Conservation (phyloP, 169 alveolate genomes). For the Babesia gibsoni region DNA sequence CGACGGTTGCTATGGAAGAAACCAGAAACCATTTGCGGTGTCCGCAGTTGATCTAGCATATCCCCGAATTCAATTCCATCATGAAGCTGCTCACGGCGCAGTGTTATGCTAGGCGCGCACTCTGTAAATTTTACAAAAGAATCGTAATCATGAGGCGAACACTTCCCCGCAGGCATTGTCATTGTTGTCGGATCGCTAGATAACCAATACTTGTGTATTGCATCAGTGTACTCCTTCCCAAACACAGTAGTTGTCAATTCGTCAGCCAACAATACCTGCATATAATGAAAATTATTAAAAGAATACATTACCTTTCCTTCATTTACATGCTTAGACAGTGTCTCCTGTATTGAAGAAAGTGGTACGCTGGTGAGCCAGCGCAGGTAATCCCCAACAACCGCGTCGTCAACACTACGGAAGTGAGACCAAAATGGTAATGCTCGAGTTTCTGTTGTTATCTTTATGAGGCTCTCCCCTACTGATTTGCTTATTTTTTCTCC, state of each 20-base stretch:
- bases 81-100: slow-evolving; percentile 6
- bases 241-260: slow-evolving; percentile 46
- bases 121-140: slow-evolving; percentile 9
- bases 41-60: slow-evolving; percentile 43
- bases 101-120: slow-evolving; percentile 19
- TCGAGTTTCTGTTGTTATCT: slow-evolving; percentile 35
- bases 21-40: slow-evolving; percentile 30
- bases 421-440: slow-evolving; percentile 57
- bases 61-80: slow-evolving; percentile 31
- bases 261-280: slow-evolving; percentile 51
- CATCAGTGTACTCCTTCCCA: slow-evolving; percentile 36
- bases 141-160: slow-evolving; percentile 16
- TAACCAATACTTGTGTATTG: slow-evolving; percentile 50
- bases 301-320: slow-evolving; percentile 26
- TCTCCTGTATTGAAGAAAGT: slow-evolving; percentile 6
- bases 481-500: slow-evolving; percentile 72
- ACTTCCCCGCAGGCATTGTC: not conserved
- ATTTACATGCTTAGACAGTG: slow-evolving; percentile 29
- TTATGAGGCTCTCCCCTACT: slow-evolving; percentile 21
- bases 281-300: not conserved
- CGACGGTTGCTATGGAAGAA: slow-evolving; percentile 41
- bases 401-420: slow-evolving; percentile 58
- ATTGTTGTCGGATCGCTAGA: not conserved
- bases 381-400: slow-evolving; percentile 24
- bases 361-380: slow-evolving; percentile 58